A percentile compares a stretch with the other conserved stretches of the same genome.
These are phyloP conservation scores for Biscutella auriculata DNA, from an alignment of 441 rosid genomes.

Conservation along the genomic window DNA sequence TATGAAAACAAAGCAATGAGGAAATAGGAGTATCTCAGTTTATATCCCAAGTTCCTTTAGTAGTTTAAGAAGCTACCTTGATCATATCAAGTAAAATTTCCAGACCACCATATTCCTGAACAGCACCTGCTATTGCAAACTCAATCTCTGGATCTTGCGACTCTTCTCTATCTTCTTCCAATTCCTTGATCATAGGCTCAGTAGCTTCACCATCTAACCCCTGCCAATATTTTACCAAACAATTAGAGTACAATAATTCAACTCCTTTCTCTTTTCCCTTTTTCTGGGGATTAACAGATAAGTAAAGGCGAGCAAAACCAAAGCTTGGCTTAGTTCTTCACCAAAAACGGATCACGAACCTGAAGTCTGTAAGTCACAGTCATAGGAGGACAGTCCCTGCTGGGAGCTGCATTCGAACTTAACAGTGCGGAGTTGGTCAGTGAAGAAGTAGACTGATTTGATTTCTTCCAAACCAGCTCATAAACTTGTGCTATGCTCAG, in stretches of 20 bases:
- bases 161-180: constrained; percentile 99
- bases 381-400: constrained; percentile 94
- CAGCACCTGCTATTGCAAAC: constrained; percentile 99
- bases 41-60: not conserved
- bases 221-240: constrained; percentile 32
- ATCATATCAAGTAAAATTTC: constrained; percentile 90
- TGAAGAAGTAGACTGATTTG: constrained; percentile 70
- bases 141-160: constrained; percentile 99
- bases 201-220: constrained; percentile 99
- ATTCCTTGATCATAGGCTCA: constrained; percentile 98
- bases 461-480: constrained; percentile 99
- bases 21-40: not conserved
- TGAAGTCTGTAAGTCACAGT: constrained; percentile 98
- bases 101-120: constrained; percentile 85
- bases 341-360: constrained; percentile 44
- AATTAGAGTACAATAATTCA: not conserved
- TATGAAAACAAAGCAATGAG: no score
- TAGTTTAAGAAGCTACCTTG: constrained; percentile 49
- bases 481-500: constrained; percentile 96
- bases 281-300: not conserved
- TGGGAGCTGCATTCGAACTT: constrained; percentile 53
- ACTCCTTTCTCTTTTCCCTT: not conserved
- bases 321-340: constrained; percentile 1
- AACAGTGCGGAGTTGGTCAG: constrained; percentile 53
- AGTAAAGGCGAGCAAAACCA: constrained; percentile 1